Evolutionary conservation across 441 rosid genomes (phyloP), one percentile per base, ranked within the genome.

Genomic region (Populus hybrid): DNA sequence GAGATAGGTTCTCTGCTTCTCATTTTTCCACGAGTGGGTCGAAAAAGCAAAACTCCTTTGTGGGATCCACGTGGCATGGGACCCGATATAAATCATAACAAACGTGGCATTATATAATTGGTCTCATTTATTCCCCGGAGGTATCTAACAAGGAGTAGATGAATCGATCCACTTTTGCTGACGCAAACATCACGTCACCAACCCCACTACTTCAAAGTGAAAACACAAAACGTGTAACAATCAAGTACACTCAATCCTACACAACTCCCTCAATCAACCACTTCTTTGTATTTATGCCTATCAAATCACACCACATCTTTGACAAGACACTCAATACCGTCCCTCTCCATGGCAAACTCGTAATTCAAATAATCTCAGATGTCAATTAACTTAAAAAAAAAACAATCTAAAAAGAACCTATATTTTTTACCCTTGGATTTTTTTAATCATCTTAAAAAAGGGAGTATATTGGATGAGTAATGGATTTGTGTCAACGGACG

Each of bases 401-500:
- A n/a, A 45, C 18, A 11, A 14, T 45, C 7, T 14, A 45, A 45
- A 45, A 3, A 14, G 20, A 14, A 45, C 56, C 56, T 45, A 4
- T 45, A 12, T 45, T 14, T 45, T 45, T 45, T 45, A 45, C 56
- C 56, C 56, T 42, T 14, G 20, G 20, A 14, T 14, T 14, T 12
- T 45, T 14, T 11, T 45, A 14, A 45, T 45, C 4, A 45, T 45
- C 7, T 45, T 14, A 14, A 45, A 3, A 14, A 40, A 45, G 4
- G 56, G 20, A 38, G 42, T 38, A 38, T 9, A 38, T 9, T 9
- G 9, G 56, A 45, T 12, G 56, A 12, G 18, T 45, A 12, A 45
- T 45, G 56, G 56, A 14, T 50, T 68, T 16, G 75, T 31, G 84
- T 85, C 87, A 84, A 85, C 88, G 90, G 90, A 87, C 86, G 79